Evolutionary conservation across 768 basidiomycete genomes (phyloP), one percentile per base, ranked within the genome.

Genomic region (Lepiota venenata): DNA sequence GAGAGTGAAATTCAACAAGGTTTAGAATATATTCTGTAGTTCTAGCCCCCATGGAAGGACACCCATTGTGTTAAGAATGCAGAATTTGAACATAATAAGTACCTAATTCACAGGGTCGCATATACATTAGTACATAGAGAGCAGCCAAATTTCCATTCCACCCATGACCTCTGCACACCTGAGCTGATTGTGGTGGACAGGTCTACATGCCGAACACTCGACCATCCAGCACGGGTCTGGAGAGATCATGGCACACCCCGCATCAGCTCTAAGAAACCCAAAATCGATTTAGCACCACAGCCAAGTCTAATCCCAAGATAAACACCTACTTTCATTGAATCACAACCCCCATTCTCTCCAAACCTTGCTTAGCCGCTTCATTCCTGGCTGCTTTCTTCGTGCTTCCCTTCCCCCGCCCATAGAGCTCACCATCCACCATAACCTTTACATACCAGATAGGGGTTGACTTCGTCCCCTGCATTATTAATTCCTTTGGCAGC

Each of bases 371-470:
- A 27, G 90, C 90, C 4, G 90, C 90, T 64, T 89, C 89, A 62
- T 91, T 90, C 63, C 85, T 77, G 1, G 90, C 90, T 1, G 80
- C 78, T 66, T 85, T 88, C 78, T 92, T 93, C 39, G 87, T 91
- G 58, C 78, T 80, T 9, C 88, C 90, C 51, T 71, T 75, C 1
- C 90, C 90, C 11, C 64, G 64, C 4, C 88, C 89, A 69, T 77
- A 76, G 44, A 76, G 70, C 50, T 80, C 72, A 2, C 82, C 82
- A 42, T 84, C 78, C 46, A 91, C 80, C 42, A 84, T 66, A 37
- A 84, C 85, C 56, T 72, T 80, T 44, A 82, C 89, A 47, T 69
- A 74, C 90, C 90, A 92, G 57, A 88, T 79, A 2, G 90, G 88
- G 20, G 88, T 91, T n/a, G 83, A 79, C 62, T 74, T 79, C 29